Evolutionary conservation across 306 rosid genomes (phyloP).

Genomic region (Pterocarpus santalinus): DNA sequence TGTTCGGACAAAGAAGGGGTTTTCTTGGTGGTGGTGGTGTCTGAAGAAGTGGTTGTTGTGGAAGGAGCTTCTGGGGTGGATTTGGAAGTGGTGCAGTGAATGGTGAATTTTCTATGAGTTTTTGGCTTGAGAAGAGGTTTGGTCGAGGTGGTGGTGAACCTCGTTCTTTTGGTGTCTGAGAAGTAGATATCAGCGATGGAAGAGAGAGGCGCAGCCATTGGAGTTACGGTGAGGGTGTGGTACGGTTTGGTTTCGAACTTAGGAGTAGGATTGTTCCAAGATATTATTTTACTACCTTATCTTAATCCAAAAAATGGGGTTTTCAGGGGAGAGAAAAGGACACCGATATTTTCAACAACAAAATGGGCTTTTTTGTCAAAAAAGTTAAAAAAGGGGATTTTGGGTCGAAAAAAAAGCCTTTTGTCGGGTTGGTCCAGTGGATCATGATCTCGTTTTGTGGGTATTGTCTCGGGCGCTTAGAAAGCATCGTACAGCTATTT

Average conservation of each 20-base stretch:
- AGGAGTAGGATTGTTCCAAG: not conserved
- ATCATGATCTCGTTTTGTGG: constrained; percentile 75
- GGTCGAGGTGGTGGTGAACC: constrained; percentile 57
- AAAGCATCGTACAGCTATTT: not conserved
- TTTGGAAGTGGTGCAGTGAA: constrained; percentile 59
- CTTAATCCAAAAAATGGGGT: constrained; percentile 1
- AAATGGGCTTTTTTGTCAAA: too few species aligned
- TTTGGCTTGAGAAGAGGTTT: constrained; percentile 32
- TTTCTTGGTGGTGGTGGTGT: constrained; percentile 45
- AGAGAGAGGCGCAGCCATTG: constrained; percentile 79
- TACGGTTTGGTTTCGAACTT: not conserved
- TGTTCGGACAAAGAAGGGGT: constrained; percentile 82
- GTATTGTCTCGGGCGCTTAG: constrained; percentile 86
- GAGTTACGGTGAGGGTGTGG: not conserved
- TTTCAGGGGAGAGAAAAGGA: too few species aligned
- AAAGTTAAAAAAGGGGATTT: too few species aligned
- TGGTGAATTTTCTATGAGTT: constrained; percentile 38
- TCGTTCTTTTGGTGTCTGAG: constrained; percentile 57
- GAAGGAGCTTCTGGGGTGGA: constrained; percentile 56
- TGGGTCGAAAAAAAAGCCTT: too few species aligned
- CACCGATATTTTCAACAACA: too few species aligned
- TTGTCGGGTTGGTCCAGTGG: constrained; percentile 70
- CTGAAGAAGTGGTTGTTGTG: constrained; percentile 24
- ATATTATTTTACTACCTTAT: constrained; percentile 52
- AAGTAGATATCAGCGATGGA: constrained; percentile 62